Evolutionary conservation across 2,329 filamentous ascomycete species (phyloP), one percentile per base, ranked within the genome.

Genomic region (Colletotrichum tanaceti): DNA sequence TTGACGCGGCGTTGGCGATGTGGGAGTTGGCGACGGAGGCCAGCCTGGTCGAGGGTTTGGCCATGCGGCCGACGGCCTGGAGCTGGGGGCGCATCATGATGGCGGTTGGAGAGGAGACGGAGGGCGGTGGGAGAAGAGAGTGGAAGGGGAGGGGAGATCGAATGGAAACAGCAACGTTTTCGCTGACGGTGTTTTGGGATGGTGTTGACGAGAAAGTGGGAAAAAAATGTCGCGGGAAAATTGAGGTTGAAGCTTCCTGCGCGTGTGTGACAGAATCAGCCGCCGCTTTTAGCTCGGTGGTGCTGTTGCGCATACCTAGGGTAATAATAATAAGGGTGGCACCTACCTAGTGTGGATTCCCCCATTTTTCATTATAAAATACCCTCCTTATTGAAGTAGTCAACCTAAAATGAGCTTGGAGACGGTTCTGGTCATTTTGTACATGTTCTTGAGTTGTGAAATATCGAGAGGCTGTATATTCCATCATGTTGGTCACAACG

Each of bases 51-150:
- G 44, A 49, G 55, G 66, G 66, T 11, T 52, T 58, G 44, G 62
- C 66, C 55, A 68, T 63, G 24, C 66, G 66, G 50, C 66, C 55
- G 43, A 53, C 66, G 62, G 66, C 46, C 18, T 68, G 66, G 38
- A 68, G 55, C 66, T 66, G 66, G 18, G 66, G 38, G 66, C 66
- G 66, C 62, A 68, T 68, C 66, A 68, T 68, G 13, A 28, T 65
- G 28, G 38, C 43, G 46, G 18, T 13, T 43, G 38, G 14, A 32
- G 3, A 13, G 6, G 11, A 13, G 32, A 35, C 9, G 10, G 24
- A 9, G 16, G 2, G 11, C 2, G 55, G 47, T 16, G 11, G 9
- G 11, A 20, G 10, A 9, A 35, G 20, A 10, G 10, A 18, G 28
- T 2, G 7, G 32, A 10, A 10, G 32, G 10, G 28, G 28, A 32